Conservation (phyloP, 2,329 filamentous ascomycete species). For the Scolecobasidium constrictum region DNA sequence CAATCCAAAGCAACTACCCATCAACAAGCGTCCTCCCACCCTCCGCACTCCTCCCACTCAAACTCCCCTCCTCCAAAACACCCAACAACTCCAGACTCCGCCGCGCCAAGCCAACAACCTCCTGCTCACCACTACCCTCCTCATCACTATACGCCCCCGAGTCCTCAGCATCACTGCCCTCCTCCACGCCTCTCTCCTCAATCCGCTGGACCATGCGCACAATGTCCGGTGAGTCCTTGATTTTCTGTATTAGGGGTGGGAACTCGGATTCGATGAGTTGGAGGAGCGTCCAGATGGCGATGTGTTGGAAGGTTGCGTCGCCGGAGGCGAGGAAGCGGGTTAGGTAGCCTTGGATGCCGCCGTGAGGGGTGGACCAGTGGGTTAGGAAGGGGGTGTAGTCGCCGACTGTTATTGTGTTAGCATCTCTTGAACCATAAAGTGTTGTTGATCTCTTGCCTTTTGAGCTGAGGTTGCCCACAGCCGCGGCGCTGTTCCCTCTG, state of each 20-base stretch:
- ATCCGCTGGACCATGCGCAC: conserved; percentile 87
- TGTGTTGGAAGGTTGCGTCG: conserved; percentile 96
- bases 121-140: conserved; percentile 36
- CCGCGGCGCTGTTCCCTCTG: conserved; percentile 94
- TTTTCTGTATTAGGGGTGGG: conserved; percentile 73
- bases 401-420: conserved; percentile 53
- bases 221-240: conserved; percentile 82
- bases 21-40: conserved; percentile 1
- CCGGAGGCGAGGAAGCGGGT: conserved; percentile 87
- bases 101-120: conserved; percentile 84
- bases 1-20: too few species aligned
- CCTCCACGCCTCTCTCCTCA: conserved; percentile 76
- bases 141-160: conserved; percentile 55
- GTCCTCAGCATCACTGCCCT: conserved; percentile 52
- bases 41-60: background rate
- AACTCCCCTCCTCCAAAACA: background rate
- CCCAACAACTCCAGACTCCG: conserved; percentile 80
- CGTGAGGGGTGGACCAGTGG: conserved; percentile 85
- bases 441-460: conserved; percentile 55
- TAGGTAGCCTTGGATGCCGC: conserved; percentile 91
- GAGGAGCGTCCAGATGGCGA: conserved; percentile 94
- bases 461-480: conserved; percentile 87
- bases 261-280: conserved; percentile 95
- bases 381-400: conserved; percentile 95
- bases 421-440: background rate